A percentile compares a stretch with the other conserved stretches of the same genome.
These are phyloP conservation scores for Eucalyptus viminalis DNA, from an alignment of 345 rosid genomes.

Conservation along the genomic window DNA sequence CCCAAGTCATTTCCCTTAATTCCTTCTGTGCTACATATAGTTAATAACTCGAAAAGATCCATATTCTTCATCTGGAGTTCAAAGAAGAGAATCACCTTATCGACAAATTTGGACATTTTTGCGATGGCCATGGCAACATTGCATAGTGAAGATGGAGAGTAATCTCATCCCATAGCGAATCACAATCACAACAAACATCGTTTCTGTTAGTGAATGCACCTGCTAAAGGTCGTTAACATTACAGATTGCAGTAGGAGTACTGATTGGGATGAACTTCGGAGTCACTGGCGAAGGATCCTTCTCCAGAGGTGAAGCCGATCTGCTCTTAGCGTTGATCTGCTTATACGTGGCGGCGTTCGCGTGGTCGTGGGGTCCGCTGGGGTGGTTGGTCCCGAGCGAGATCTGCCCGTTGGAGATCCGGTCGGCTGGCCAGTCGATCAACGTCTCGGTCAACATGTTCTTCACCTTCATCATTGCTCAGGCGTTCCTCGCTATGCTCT, in stretches of 20 bases:
- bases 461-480: constrained; percentile 46
- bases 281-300: constrained; percentile 5
- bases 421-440: constrained; percentile 38
- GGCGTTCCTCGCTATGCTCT: constrained; percentile 40
- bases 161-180: neutral
- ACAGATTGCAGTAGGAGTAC: constrained; percentile 1
- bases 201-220: neutral
- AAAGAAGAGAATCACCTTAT: neutral
- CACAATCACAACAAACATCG: neutral
- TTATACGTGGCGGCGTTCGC: constrained; percentile 39
- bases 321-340: constrained; percentile 19
- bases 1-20: neutral
- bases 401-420: constrained; percentile 29
- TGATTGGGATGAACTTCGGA: constrained; percentile 18
- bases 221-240: neutral
- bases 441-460: constrained; percentile 37
- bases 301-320: neutral
- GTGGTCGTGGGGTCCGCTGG: constrained; percentile 60
- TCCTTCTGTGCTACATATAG: neutral
- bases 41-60: neutral
- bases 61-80: neutral
- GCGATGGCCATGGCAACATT: neutral
- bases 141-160: neutral
- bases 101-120: neutral
- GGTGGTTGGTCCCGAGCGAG: constrained; percentile 52